Conservation (phyloP, 192 early-diverging fungal species). For the Fimicolochytrium jonesii region DNA sequence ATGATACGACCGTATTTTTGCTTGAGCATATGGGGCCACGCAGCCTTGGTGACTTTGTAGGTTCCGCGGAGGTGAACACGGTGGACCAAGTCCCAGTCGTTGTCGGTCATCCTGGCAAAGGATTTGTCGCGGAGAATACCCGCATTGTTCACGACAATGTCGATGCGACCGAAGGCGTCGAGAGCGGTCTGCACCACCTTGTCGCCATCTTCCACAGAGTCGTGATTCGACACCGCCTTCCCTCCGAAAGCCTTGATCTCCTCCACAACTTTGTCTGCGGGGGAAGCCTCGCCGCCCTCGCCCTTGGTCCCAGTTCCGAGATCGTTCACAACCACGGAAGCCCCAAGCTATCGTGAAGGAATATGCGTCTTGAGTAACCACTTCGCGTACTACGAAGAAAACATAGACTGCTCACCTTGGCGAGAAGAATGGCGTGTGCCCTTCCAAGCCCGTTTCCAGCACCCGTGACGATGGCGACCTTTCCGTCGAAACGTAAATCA, state of each 20-base stretch:
- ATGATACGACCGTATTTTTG: slow-evolving; percentile 95
- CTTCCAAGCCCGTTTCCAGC: slow-evolving; percentile 92
- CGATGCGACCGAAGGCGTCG: slow-evolving; percentile 63
- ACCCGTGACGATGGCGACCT: slow-evolving; percentile 85
- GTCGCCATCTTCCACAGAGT: slow-evolving; percentile 97
- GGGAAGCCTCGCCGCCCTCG: slow-evolving; percentile 29
- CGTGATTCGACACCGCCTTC: slow-evolving; percentile 80
- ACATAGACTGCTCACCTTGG: slow-evolving; percentile 61
- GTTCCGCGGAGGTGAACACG: slow-evolving; percentile 87
- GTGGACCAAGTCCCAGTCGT: slow-evolving; percentile 93
- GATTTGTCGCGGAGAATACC: slow-evolving; percentile 96
- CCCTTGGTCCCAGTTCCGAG: slow-evolving; percentile 60
- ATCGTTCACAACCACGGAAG: slow-evolving; percentile 90
- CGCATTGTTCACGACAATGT: slow-evolving; percentile 93
- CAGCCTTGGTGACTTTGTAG: slow-evolving; percentile 93
- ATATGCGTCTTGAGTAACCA: no score
- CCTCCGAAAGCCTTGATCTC: slow-evolving; percentile 80
- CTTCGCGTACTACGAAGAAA: not conserved
- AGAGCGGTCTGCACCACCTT: slow-evolving; percentile 88
- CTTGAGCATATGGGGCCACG: slow-evolving; percentile 90
- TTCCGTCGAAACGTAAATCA: slow-evolving; percentile 67
- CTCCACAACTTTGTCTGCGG: slow-evolving; percentile 74
- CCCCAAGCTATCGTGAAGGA: slow-evolving; percentile 71
- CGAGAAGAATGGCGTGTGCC: slow-evolving; percentile 81
- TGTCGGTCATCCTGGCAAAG: slow-evolving; percentile 83